These are phyloP conservation scores for Microbotryum silenes-acaulis DNA, from an alignment of 1,284 basidiomycete species.

Conservation along the genomic window DNA sequence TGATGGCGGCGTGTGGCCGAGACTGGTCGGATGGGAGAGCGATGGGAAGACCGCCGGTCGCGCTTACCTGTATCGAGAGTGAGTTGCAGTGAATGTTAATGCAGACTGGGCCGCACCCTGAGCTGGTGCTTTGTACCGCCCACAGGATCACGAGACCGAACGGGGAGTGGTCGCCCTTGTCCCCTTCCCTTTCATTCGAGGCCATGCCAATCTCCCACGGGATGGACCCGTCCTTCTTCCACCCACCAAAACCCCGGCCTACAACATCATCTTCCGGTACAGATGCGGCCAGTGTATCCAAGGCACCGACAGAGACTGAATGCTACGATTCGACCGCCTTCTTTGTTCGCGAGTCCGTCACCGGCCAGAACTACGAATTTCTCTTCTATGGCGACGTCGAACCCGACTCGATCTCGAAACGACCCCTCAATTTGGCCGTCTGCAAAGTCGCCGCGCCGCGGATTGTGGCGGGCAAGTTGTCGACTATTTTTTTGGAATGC, in stretches of 20 bases:
- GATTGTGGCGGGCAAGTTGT: slow-evolving; percentile 42
- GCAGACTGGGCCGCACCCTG: background rate
- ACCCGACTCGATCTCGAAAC: slow-evolving; percentile 53
- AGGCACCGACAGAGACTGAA: background rate
- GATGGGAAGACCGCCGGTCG: slow-evolving; percentile 12
- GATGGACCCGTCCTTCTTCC: slow-evolving; percentile 39
- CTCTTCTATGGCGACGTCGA: slow-evolving; percentile 61
- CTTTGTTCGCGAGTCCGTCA: slow-evolving; percentile 58
- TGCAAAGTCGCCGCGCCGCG: slow-evolving; percentile 59
- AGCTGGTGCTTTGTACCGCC: background rate
- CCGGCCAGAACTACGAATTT: slow-evolving; percentile 51
- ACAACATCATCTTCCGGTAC: background rate
- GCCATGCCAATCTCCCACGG: slow-evolving; percentile 65
- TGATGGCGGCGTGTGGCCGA: slow-evolving; percentile 36
- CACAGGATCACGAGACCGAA: slow-evolving; percentile 4
- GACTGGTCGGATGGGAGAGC: slow-evolving; percentile 27
- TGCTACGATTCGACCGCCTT: slow-evolving; percentile 64
- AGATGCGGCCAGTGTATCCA: slow-evolving; percentile 12
- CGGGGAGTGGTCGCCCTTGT: slow-evolving; percentile 4
- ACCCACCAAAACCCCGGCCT: background rate
- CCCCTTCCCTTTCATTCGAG: slow-evolving; percentile 52
- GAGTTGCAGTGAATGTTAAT: background rate
- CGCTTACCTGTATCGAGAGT: slow-evolving; percentile 31
- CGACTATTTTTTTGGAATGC: slow-evolving; percentile 71
- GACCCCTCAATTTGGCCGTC: slow-evolving; percentile 54